These are phyloP conservation scores for Scenedesmus sp. DNA, from an alignment of 163 green algal genomes.

Conservation along the genomic window DNA sequence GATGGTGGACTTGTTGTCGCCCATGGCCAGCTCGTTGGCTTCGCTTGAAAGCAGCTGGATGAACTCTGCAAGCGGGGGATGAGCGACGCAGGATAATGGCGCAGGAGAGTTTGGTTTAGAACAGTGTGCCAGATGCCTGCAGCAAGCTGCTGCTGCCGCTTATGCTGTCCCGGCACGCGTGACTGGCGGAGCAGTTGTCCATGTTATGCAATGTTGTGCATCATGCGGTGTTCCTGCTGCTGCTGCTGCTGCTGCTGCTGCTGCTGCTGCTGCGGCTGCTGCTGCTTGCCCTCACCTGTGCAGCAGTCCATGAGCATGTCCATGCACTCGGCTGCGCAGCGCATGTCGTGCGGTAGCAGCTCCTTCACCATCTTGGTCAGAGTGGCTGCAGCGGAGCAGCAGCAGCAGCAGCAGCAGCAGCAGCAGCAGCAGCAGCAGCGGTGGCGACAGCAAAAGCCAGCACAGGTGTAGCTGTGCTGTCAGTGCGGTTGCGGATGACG, in stretches of 20 bases:
- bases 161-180: background rate
- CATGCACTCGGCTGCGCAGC: conserved; percentile 68
- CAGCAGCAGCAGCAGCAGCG: background rate
- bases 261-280: background rate
- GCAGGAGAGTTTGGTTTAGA: background rate
- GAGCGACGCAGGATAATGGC: too few relatives aligned
- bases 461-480: background rate
- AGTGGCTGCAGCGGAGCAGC: conserved; percentile 63
- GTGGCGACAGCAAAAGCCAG: background rate
- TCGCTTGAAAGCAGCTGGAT: conserved; percentile 83
- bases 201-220: conserved; percentile 59
- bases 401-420: background rate
- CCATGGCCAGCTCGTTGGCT: conserved; percentile 82
- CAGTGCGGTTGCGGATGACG: background rate
- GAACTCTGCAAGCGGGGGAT: conserved; percentile 71
- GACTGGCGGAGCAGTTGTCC: conserved; percentile 77
- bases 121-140: background rate
- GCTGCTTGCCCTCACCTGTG: conserved; percentile 61
- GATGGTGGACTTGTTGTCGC: conserved; percentile 84
- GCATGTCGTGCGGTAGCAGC: conserved; percentile 64
- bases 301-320: conserved; percentile 86
- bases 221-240: background rate
- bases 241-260: background rate
- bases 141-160: background rate
- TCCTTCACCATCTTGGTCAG: conserved; percentile 81